Conservation (phyloP, 2,329 filamentous ascomycete species). For the Botrytis deweyae region DNA sequence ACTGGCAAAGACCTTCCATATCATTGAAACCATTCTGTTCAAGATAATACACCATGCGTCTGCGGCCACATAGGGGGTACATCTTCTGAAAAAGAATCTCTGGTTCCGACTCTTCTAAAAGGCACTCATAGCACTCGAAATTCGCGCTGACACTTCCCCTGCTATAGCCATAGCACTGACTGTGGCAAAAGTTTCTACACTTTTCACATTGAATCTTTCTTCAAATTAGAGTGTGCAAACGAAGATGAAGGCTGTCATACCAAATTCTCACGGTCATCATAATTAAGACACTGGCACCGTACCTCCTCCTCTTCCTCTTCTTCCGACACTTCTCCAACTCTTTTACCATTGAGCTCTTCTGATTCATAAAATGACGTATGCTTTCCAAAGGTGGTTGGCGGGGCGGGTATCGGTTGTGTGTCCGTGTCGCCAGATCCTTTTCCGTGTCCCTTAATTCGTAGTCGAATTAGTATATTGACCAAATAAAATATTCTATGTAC, state of each 20-base stretch:
- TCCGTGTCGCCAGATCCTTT: background rate
- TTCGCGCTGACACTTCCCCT: background rate
- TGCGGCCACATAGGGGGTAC: constrained; percentile 20
- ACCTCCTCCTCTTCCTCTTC: background rate
- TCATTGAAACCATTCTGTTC: constrained; percentile 16
- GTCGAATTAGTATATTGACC: background rate
- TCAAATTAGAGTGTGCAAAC: background rate
- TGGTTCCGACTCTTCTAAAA: constrained; percentile 19
- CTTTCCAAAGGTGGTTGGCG: background rate
- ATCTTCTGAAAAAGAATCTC: constrained; percentile 17
- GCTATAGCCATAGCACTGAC: constrained; percentile 32
- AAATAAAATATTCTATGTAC: background rate
- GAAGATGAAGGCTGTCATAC: background rate
- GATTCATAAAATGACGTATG: background rate
- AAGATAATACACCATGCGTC: constrained; percentile 28
- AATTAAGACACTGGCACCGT: background rate
- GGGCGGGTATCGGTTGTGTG: background rate
- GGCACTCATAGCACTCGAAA: constrained; percentile 29
- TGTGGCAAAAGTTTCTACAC: constrained; percentile 28
- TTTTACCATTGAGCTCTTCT: background rate
- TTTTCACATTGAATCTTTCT: constrained; percentile 29
- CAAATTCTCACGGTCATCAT: constrained; percentile 10
- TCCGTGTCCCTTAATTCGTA: background rate
- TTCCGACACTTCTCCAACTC: background rate
- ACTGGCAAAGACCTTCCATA: constrained; percentile 21